These are phyloP conservation scores for Pleurotus djamor DNA, from an alignment of 768 basidiomycete genomes.

Conservation along the genomic window DNA sequence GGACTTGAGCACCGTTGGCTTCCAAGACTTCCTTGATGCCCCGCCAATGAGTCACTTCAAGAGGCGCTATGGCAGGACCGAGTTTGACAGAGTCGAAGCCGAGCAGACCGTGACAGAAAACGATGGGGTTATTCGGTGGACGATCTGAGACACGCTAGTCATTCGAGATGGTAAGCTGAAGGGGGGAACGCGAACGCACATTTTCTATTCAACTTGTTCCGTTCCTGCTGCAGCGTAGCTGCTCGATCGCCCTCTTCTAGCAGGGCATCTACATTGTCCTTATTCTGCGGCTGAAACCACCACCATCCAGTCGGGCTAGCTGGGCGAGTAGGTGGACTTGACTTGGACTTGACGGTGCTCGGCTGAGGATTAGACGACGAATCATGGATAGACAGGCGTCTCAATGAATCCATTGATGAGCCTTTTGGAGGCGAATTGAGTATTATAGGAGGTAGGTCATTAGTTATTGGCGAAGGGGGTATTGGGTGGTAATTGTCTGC, in stretches of 20 bases:
- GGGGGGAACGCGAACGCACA: slow-evolving; percentile 40
- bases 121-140: slow-evolving; percentile 78
- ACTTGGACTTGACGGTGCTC: slow-evolving; percentile 13
- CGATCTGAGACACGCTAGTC: slow-evolving; percentile 45
- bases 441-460: slow-evolving; percentile 26
- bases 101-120: slow-evolving; percentile 94
- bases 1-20: slow-evolving; percentile 83
- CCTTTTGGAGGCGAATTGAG: slow-evolving; percentile 37
- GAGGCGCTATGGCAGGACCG: slow-evolving; percentile 69
- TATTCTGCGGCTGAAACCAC: slow-evolving; percentile 55
- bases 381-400: slow-evolving; percentile 37
- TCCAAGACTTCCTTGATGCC: slow-evolving; percentile 94
- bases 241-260: slow-evolving; percentile 53
- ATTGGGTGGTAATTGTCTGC: slow-evolving; percentile 3
- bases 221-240: slow-evolving; percentile 44
- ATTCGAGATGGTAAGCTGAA: slow-evolving; percentile 8
- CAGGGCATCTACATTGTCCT: slow-evolving; percentile 39
- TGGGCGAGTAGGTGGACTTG: slow-evolving; percentile 12
- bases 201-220: slow-evolving; percentile 47
- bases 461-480: slow-evolving; percentile 5
- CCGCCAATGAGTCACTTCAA: slow-evolving; percentile 94
- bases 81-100: slow-evolving; percentile 87
- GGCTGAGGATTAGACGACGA: slow-evolving; percentile 21
- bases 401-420: slow-evolving; percentile 60
- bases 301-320: slow-evolving; percentile 30